Evolutionary conservation across 306 rosid species (phyloP).

Genomic region (Dicorynia guianensis): DNA sequence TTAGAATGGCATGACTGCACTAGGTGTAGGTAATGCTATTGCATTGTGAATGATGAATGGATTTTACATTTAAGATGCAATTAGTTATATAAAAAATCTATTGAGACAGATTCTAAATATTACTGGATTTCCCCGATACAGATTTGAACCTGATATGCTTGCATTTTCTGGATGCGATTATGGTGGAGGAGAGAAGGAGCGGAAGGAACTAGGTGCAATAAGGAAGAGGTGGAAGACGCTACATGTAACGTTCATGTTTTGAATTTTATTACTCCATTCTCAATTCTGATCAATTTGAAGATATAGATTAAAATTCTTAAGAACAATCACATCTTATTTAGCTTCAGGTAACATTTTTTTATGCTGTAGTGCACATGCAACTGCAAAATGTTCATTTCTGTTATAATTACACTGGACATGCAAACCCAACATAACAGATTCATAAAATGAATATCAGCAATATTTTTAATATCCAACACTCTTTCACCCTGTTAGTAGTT

Average conservation of each 20-base stretch:
- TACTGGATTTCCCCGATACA: slow-evolving; percentile 31
- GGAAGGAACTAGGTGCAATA: slow-evolving; percentile 63
- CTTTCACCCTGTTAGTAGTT: background rate
- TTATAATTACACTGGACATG: background rate
- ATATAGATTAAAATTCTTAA: background rate
- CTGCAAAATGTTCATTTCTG: background rate
- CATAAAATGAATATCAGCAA: background rate
- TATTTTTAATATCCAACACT: background rate
- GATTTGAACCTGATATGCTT: slow-evolving; percentile 80
- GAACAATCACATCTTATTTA: background rate
- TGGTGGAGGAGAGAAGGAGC: slow-evolving; percentile 78
- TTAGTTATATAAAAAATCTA: background rate
- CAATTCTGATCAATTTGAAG: slow-evolving; percentile 8
- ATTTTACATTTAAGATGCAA: background rate
- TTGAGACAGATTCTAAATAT: slow-evolving; percentile 13
- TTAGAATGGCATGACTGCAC: background rate
- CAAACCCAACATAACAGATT: background rate
- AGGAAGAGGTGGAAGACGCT: slow-evolving; percentile 73
- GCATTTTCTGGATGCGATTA: slow-evolving; percentile 76
- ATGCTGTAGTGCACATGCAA: background rate
- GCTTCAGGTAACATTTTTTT: background rate
- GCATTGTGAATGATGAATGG: background rate
- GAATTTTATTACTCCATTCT: background rate
- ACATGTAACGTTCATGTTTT: no score
- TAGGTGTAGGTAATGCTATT: background rate